A percentile compares a stretch with the other conserved stretches of the same genome.
These are phyloP conservation scores for Phylloboletellus chloephorus DNA, from an alignment of 1,284 basidiomycete genomes.

Conservation along the genomic window DNA sequence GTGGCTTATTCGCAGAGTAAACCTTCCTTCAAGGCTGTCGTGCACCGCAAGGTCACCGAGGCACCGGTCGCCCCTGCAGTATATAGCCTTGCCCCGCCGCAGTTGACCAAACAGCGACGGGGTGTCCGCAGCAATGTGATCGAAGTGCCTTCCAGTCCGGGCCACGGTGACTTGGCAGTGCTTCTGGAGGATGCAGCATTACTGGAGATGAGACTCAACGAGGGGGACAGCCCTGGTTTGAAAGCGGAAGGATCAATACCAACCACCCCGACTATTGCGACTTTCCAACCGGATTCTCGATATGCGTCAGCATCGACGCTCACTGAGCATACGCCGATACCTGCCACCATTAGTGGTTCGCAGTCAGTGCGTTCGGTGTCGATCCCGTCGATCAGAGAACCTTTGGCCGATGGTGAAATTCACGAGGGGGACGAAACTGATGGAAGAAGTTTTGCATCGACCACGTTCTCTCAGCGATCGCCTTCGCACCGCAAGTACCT, in stretches of 20 bases:
- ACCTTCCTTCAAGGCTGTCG: slow-evolving; percentile 46
- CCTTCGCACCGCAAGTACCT: slow-evolving; percentile 42
- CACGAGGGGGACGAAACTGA: slow-evolving; percentile 30
- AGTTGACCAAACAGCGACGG: slow-evolving; percentile 25
- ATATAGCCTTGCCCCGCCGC: slow-evolving; percentile 15
- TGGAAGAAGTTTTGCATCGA: slow-evolving; percentile 29
- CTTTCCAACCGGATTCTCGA: slow-evolving; percentile 22
- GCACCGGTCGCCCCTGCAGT: slow-evolving; percentile 17
- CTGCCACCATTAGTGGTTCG: slow-evolving; percentile 21
- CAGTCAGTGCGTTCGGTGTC: slow-evolving; percentile 26
- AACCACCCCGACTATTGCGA: slow-evolving; percentile 25
- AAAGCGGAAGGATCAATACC: slow-evolving; percentile 11
- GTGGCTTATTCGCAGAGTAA: slow-evolving; percentile 10
- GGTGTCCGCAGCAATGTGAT: slow-evolving; percentile 19
- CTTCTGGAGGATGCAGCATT: slow-evolving; percentile 48
- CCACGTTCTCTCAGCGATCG: slow-evolving; percentile 30
- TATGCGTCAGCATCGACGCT: slow-evolving; percentile 20
- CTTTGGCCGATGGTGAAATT: slow-evolving; percentile 25
- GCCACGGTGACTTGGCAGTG: slow-evolving; percentile 42
- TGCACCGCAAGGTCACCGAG: slow-evolving; percentile 47
- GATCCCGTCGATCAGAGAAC: slow-evolving; percentile 31
- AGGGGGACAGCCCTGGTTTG: slow-evolving; percentile 35
- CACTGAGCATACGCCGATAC: slow-evolving; percentile 13
- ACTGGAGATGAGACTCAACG: slow-evolving; percentile 43
- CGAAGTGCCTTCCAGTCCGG: slow-evolving; percentile 38